These are phyloP conservation scores for Dictyophora rubrovolvata DNA, from an alignment of 768 basidiomycete species.

Conservation along the genomic window DNA sequence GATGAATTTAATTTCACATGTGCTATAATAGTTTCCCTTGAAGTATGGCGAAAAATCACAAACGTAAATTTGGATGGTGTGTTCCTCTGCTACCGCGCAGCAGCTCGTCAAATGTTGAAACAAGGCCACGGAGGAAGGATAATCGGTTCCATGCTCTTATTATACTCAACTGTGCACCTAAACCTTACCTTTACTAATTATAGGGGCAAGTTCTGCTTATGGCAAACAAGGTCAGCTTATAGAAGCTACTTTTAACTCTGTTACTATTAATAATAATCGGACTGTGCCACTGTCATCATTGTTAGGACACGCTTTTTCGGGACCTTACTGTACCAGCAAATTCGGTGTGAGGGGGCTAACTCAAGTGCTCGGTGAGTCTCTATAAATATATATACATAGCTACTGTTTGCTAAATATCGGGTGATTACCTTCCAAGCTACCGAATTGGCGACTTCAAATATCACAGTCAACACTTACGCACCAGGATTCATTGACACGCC, in stretches of 20 bases:
- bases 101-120: constrained; percentile 28
- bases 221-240: constrained; percentile 5
- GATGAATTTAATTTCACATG: no score
- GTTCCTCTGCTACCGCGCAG: constrained; percentile 32
- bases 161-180: neutral
- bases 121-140: constrained; percentile 31
- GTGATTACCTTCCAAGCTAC: constrained; percentile 13
- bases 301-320: constrained; percentile 3
- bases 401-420: neutral
- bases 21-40: neutral
- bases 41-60: constrained; percentile 24
- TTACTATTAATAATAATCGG: neutral
- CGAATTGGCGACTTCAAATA: constrained; percentile 24
- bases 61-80: constrained; percentile 23
- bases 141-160: constrained; percentile 19
- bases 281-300: neutral
- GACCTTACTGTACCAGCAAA: constrained; percentile 23
- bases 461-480: constrained; percentile 24
- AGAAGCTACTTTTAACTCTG: neutral
- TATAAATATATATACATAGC: neutral
- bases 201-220: neutral
- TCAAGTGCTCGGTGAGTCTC: constrained; percentile 12
- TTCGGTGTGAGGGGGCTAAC: constrained; percentile 24
- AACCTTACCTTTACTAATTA: neutral
- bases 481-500: constrained; percentile 16